Base-by-base conservation (phyloP, 371 early-diverging fungal species). In the Apophysomyces trapeziformis region DNA sequence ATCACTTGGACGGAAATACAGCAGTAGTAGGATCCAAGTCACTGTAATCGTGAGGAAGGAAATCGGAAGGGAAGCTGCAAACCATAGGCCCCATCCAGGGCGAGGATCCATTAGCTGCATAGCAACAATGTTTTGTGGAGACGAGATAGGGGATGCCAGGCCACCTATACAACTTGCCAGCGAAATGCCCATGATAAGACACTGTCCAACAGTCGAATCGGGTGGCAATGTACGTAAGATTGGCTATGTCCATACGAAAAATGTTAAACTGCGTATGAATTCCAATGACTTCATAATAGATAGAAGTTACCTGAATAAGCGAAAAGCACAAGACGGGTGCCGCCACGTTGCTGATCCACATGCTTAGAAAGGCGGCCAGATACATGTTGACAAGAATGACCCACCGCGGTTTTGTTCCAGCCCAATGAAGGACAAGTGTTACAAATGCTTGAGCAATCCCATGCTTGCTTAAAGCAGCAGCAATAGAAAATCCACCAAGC, bases 91-190 rank as follows among this genome's bases (percentile, higher is more conserved):
- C 95, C 95, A 95, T 50, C 93, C 87, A 1, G 95, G 94, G 4
- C 85, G 70, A 5, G 96, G 96, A 32, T 85, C 65, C 95, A 97
- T 95, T 58, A 85, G 84, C 73, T 87, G 83, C 61, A 98, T 79
- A 2, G 96, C 89, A 58, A 97, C 88, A 58, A 90, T 89, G 77
- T 97, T 97, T 68, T 98, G 97, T 7, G 98, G 98, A 4, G 95
- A 94, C 6, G 94, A 85, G 70, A 98, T 98, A 2, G 98, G 98
- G 9, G 95, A 92, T 0, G 95, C 89, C 93, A 97, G 93, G 5
- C 97, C 97, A 43, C 97, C 98, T 26, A 98, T 88, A 67, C 97
- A 96, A 39, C 95, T 90, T 2, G 96, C 96, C 61, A 98, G 76
- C 2, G 98, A 96, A 66, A 97, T 96, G 5, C 97, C 98, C 18